A percentile compares a stretch with the other conserved stretches of the same genome.
phyloP scores from a whole-genome alignment of 805 yeast species.

The Blastobotrys attinorum region DNA sequence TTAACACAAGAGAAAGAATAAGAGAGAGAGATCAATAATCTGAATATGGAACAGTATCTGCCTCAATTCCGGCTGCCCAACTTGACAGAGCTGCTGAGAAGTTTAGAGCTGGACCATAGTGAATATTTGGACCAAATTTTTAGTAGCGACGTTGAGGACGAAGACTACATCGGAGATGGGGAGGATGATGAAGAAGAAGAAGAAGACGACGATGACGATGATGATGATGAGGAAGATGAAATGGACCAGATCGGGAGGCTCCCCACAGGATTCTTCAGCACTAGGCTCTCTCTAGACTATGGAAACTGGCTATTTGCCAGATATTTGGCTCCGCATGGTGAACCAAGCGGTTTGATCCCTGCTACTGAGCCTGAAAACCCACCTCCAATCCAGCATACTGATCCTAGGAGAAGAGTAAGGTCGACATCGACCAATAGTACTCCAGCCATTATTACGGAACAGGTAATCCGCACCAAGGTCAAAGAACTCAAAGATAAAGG shows the following conservation, averaged over 20 bases:
- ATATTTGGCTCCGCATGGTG: constrained; percentile 32
- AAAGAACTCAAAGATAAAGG: constrained; percentile 22
- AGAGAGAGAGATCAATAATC: no score
- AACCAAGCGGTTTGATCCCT: constrained; percentile 47
- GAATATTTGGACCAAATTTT: not conserved
- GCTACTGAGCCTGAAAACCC: constrained; percentile 41
- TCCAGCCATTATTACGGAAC: constrained; percentile 3
- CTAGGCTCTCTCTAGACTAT: constrained; percentile 16
- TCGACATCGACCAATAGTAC: not conserved
- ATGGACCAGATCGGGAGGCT: constrained; percentile 19
- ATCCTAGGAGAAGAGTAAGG: constrained; percentile 34
- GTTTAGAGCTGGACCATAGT: not conserved
- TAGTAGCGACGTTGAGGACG: not conserved
- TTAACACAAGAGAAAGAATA: no score
- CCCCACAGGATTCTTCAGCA: constrained; percentile 5
- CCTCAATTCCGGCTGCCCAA: not conserved
- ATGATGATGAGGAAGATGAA: constrained; percentile 35
- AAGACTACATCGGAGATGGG: not conserved
- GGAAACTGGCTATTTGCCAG: constrained; percentile 18
- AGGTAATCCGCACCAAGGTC: constrained; percentile 24
- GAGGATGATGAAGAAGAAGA: constrained; percentile 23
- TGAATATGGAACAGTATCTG: not conserved
- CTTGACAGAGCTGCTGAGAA: not conserved
- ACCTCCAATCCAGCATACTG: constrained; percentile 45
- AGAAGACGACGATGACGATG: constrained; percentile 27